A percentile compares a stretch with the other conserved stretches of the same genome.
Conservation (phyloP, 2,329 filamentous ascomycete species). For the Microcyclospora tardicrescens region DNA sequence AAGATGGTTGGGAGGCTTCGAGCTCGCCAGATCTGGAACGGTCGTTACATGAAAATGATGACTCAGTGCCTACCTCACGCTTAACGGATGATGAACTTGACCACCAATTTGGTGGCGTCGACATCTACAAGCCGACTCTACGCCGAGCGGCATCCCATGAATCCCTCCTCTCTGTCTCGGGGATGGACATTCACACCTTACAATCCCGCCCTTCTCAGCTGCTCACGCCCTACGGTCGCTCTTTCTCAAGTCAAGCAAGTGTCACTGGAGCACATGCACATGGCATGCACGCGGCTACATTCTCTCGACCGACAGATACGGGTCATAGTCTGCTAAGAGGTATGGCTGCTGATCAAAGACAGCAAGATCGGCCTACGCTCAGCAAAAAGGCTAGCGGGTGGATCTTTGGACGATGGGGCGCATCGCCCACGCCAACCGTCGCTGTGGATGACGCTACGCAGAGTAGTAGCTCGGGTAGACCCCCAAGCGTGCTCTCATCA, state of each 20-base stretch:
- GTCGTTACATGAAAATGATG: conserved; percentile 1
- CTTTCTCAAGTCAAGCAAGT: conserved; percentile 35
- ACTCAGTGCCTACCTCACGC: conserved; percentile 8
- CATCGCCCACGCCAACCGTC: conserved; percentile 33
- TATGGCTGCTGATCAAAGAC: conserved; percentile 19
- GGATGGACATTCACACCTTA: conserved; percentile 72
- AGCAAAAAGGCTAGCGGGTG: conserved; percentile 50
- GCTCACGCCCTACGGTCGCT: conserved; percentile 39
- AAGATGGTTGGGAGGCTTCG: conserved; percentile 16
- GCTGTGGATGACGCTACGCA: conserved; percentile 1
- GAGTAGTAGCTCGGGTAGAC: conserved; percentile 6
- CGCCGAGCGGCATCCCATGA: conserved; percentile 68
- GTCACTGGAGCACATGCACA: conserved; percentile 25
- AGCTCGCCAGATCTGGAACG: conserved; percentile 4
- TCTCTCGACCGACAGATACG: conserved; percentile 27
- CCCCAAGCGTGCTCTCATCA: background rate
- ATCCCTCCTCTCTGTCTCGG: conserved; percentile 73
- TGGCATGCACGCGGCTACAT: conserved; percentile 18
- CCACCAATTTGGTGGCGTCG: conserved; percentile 16
- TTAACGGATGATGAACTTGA: conserved; percentile 19
- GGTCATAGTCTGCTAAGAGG: conserved; percentile 20
- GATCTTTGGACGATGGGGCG: conserved; percentile 52
- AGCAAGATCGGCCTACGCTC: conserved; percentile 17
- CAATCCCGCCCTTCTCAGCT: conserved; percentile 65
- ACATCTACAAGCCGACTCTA: conserved; percentile 29